Percentiles rank a stretch among this genome's conserved stretches.
phyloP scores from a whole-genome alignment of 2,329 filamentous ascomycete genomes.

The Ceratocystis harringtonii region DNA sequence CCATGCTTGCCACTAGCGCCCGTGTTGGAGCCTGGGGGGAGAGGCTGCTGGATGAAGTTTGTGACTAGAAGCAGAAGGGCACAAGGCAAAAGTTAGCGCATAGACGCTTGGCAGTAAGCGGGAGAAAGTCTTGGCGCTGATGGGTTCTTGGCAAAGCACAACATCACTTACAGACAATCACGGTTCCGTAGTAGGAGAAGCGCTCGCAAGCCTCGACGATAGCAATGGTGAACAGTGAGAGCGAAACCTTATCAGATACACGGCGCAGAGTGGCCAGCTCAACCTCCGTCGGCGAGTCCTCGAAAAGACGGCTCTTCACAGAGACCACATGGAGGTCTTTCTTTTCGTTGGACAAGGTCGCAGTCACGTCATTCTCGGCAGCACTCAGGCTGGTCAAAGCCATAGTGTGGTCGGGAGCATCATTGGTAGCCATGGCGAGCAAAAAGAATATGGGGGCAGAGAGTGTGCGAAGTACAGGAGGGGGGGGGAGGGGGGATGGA shows the following conservation, averaged over 20 bases:
- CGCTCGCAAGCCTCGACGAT: conserved; percentile 58
- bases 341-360: conserved; percentile 22
- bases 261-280: conserved; percentile 38
- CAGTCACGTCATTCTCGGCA: conserved; percentile 17
- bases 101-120: background rate
- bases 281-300: conserved; percentile 32
- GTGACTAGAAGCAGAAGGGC: conserved; percentile 26
- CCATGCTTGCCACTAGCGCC: conserved; percentile 30
- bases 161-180: conserved; percentile 42
- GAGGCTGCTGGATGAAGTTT: conserved; percentile 47
- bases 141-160: background rate
- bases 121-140: background rate
- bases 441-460: background rate
- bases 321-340: conserved; percentile 20
- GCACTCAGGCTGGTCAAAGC: conserved; percentile 22
- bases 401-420: conserved; percentile 26
- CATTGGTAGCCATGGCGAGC: conserved; percentile 23
- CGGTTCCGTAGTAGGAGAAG: conserved; percentile 57
- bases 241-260: conserved; percentile 42
- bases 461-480: background rate
- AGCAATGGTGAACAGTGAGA: conserved; percentile 46
- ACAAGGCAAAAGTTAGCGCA: background rate
- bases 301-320: conserved; percentile 18
- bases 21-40: conserved; percentile 39
- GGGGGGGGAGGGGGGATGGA: background rate